Base-by-base conservation (phyloP, 352 stramenopile species). In the Phytopythium sindhum region DNA sequence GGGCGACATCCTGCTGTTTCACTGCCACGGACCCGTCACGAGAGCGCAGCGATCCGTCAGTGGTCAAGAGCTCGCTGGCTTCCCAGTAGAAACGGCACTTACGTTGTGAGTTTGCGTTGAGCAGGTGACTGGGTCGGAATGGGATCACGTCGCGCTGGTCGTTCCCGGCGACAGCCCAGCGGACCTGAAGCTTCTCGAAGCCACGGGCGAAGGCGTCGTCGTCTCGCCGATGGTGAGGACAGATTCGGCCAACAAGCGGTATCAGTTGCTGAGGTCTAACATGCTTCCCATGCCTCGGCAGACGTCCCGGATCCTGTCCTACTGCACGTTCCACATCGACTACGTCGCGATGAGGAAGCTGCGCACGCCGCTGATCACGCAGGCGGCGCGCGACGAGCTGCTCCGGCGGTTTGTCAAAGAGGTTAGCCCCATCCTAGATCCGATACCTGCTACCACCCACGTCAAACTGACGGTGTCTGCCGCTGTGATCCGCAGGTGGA, bases 1-100 rank as follows among this genome's bases (percentile, higher is more conserved):
- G 21, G 79, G 79, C 12, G 81, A 90, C 21, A 54, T 90, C 28
- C 68, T 90, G 29, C 70, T 90, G 24, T 90, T 90, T 53, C 81
- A 83, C 23, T 79, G 74, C 23, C 68, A 65, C 60, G 81, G 79
- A 2, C 68, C 70, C 28, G 67, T 77, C 44, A 89, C 79, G 42
- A 61, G 55, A 2, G 48, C 84, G 42, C 81, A 89, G 62, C 69
- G 81, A 71, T 80, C 75, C 2, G 77, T 84, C n/a, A 57, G 70
- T 63, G 0, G 7, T 31, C 23, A 4, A 33, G n/a, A n/a, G n/a
- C n/a, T n/a, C n/a, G n/a, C n/a, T n/a, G n/a, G n/a, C n/a, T n/a
- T n/a, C n/a, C n/a, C n/a, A n/a, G n/a, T n/a, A n/a, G n/a, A n/a
- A n/a, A n/a, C n/a, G 41, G 6, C 17, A 47, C 41, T 47, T 57